phyloP scores from a whole-genome alignment of 768 basidiomycete species.

The Pisolithus microcarpus region DNA sequence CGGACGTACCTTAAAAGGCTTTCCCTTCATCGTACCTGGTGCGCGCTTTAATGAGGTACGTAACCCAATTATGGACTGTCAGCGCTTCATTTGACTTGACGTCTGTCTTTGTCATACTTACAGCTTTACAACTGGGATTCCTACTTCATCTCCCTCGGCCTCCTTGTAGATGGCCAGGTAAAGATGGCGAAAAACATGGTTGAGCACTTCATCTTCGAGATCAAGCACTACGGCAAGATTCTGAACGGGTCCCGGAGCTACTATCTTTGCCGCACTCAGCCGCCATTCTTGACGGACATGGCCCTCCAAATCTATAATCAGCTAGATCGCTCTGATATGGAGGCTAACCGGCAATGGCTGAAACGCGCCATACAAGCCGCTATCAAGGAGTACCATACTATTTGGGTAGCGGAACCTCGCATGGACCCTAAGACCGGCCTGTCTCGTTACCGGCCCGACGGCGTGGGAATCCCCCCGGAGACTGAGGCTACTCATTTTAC shows the following conservation, averaged over 20 bases:
- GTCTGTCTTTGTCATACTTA: neutral
- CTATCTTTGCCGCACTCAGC: conserved; percentile 94
- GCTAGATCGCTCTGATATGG: conserved; percentile 76
- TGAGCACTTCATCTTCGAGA: conserved; percentile 98
- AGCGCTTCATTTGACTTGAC: conserved; percentile 3
- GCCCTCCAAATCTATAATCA: conserved; percentile 97
- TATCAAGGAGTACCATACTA: conserved; percentile 97
- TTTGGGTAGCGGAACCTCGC: conserved; percentile 93
- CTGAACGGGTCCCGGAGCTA: conserved; percentile 92
- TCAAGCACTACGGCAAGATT: conserved; percentile 95
- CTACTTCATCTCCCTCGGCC: conserved; percentile 88
- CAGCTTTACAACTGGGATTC: conserved; percentile 95
- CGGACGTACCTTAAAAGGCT: conserved; percentile 78
- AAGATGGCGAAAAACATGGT: conserved; percentile 97
- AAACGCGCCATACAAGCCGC: conserved; percentile 95
- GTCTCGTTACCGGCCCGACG: conserved; percentile 89
- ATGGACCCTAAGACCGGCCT: conserved; percentile 93
- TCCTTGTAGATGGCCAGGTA: conserved; percentile 91
- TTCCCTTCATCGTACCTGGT: conserved; percentile 96
- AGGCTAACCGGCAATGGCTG: conserved; percentile 79
- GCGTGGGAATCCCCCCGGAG: conserved; percentile 94
- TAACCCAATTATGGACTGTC: conserved; percentile 4
- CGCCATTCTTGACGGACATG: conserved; percentile 98
- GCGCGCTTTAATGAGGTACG: conserved; percentile 88
- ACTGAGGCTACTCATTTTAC: conserved; percentile 99